Evolutionary conservation across 768 basidiomycete genomes (phyloP).

Genomic region (Kwoniella newhampshirensis): DNA sequence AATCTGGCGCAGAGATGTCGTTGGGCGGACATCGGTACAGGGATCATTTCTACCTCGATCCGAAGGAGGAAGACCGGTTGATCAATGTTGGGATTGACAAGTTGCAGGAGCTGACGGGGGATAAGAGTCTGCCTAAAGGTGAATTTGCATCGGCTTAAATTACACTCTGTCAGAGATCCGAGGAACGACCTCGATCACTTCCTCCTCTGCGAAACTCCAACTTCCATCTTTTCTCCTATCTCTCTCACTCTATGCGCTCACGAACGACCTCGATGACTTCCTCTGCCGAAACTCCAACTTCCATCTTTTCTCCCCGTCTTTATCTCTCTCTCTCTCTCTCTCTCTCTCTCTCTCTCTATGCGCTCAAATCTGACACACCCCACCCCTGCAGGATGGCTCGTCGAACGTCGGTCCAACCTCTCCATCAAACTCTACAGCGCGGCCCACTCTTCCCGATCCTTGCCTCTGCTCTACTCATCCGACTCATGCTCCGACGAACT

Average conservation of each 20-base stretch:
- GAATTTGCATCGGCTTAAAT: too few species aligned
- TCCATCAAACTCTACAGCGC: slow-evolving; percentile 27
- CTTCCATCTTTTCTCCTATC: background rate
- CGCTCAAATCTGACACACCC: background rate
- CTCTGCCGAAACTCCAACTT: too few species aligned
- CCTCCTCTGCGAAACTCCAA: background rate
- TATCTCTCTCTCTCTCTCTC: too few species aligned
- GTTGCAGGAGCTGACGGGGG: slow-evolving; percentile 37
- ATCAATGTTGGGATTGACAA: slow-evolving; percentile 38
- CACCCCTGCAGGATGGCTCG: slow-evolving; percentile 34
- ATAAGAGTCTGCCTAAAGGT: slow-evolving; percentile 36
- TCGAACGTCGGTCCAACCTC: slow-evolving; percentile 28
- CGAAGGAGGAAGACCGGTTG: slow-evolving; percentile 33
- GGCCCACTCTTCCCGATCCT: slow-evolving; percentile 20
- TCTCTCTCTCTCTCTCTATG: too few species aligned
- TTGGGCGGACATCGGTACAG: slow-evolving; percentile 36
- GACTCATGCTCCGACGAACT: slow-evolving; percentile 32
- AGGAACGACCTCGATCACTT: too few species aligned
- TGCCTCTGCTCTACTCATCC: slow-evolving; percentile 33
- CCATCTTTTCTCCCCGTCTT: too few species aligned
- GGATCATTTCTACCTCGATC: slow-evolving; percentile 28
- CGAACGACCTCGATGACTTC: too few species aligned
- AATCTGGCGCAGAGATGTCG: slow-evolving; percentile 31
- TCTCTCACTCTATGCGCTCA: too few species aligned
- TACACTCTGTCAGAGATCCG: too few species aligned